Base-by-base conservation (phyloP, 495 filamentous ascomycete species). In the Tuber brumale region DNA sequence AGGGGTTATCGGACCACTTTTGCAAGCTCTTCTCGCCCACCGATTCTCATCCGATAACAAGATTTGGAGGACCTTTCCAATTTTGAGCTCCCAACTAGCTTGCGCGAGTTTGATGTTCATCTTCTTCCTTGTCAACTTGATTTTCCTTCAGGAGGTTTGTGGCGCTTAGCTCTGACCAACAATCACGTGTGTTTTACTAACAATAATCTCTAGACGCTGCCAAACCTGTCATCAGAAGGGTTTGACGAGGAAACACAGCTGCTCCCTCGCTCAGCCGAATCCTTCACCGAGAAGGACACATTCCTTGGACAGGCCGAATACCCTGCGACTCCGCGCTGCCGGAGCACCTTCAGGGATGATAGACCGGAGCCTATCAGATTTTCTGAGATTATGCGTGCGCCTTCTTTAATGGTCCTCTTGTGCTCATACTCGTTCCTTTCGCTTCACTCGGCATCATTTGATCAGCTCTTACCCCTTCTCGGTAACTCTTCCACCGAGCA, bases 401-500 rank as follows among this genome's bases (percentile, higher is more conserved):
- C 85, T 23, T 86, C 85, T 3, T 75, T 86, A 48, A 79, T 86
- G 69, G 76, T 86, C 37, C 83, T 86, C 12, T 81, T 86, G 23
- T 77, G 80, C 35, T 86, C 85, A 10, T 86, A 85, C 78, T 85
- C 84, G 46, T 81, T 85, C 48, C 80, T 86, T 43, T 85, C 84
- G 12, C 81, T 86, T 39, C 85, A 86, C 75, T 84, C 85, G 4
- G 83, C 85, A 9, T 85, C 85, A 35, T 86, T 86, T 75, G 85
- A 86, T 70, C 81, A 84, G 14, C 81, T 86, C 9, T 83, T 86
- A 3, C 85, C 85, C 1, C 85, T 86, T 70, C 81, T 86, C 71
- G 84, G 85, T 73, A 86, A 86, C 77, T 84, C 82, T 46, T 82
- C 82, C 70, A 84, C 84, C 45, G 77, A 82, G 42, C 79, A 85